phyloP scores from a whole-genome alignment of 352 stramenopile genomes.

The Globisporangium iwayamae region DNA sequence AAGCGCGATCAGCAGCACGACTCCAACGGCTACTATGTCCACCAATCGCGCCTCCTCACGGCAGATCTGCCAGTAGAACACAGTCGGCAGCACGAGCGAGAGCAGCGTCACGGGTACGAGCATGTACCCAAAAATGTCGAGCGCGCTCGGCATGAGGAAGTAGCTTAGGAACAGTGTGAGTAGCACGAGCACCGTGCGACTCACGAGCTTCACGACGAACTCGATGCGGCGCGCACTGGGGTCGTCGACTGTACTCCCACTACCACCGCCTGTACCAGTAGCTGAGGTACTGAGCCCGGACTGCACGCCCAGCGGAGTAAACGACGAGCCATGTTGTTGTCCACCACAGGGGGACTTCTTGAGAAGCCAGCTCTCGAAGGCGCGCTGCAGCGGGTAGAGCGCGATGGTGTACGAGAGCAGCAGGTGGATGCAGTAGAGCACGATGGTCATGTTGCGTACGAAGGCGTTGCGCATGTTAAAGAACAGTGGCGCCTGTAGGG shows the following conservation, averaged over 20 bases:
- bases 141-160: slow-evolving; percentile 44
- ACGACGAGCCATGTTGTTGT: background rate
- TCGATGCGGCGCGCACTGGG: slow-evolving; percentile 20
- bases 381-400: slow-evolving; percentile 63
- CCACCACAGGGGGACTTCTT: slow-evolving; percentile 18
- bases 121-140: slow-evolving; percentile 63
- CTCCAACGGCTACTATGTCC: slow-evolving; percentile 39
- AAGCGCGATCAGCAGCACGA: slow-evolving; percentile 42
- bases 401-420: slow-evolving; percentile 69
- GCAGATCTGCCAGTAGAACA: slow-evolving; percentile 74
- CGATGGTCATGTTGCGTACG: slow-evolving; percentile 67
- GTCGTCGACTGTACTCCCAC: slow-evolving; percentile 8
- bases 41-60: slow-evolving; percentile 45
- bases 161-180: slow-evolving; percentile 49
- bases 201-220: slow-evolving; percentile 39
- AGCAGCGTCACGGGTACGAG: slow-evolving; percentile 58
- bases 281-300: slow-evolving; percentile 17
- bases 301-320: slow-evolving; percentile 13
- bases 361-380: slow-evolving; percentile 55
- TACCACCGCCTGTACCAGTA: background rate
- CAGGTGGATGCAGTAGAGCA: slow-evolving; percentile 74
- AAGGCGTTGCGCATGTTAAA: slow-evolving; percentile 82
- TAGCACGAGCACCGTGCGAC: slow-evolving; percentile 47
- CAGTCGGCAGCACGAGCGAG: slow-evolving; percentile 52
- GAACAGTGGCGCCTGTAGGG: slow-evolving; percentile 69